Evolutionary conservation across 768 basidiomycete genomes (phyloP).

Genomic region (Lepiota subincarnata): DNA sequence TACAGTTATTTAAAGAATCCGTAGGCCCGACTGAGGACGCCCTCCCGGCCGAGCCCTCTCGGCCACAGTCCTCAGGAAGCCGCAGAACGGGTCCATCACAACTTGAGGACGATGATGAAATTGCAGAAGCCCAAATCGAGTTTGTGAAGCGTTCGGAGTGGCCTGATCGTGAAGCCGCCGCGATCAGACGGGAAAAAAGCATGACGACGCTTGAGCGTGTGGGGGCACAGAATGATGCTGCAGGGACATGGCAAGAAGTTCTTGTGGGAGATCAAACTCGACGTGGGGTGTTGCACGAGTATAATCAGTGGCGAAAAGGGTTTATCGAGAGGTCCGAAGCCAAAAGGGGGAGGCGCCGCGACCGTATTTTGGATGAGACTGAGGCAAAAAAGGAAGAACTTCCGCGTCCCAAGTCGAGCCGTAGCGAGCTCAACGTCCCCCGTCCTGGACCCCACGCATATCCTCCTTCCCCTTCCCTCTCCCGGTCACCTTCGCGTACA

Average conservation of each 20-base stretch:
- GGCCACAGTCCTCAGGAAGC: conserved; percentile 23
- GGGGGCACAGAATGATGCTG: conserved; percentile 45
- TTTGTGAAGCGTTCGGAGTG: conserved; percentile 84
- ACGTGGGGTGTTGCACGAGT: conserved; percentile 37
- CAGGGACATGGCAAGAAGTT: conserved; percentile 31
- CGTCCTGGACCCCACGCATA: conserved; percentile 43
- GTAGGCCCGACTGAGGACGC: conserved; percentile 34
- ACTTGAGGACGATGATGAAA: conserved; percentile 43
- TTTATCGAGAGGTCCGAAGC: conserved; percentile 25
- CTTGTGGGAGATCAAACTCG: conserved; percentile 25
- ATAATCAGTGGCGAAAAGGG: conserved; percentile 57
- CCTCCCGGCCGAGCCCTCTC: conserved; percentile 26
- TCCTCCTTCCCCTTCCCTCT: conserved; percentile 53
- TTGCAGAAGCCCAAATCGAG: conserved; percentile 68
- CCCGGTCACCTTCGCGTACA: conserved; percentile 36
- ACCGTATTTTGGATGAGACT: conserved; percentile 42
- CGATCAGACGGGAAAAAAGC: conserved; percentile 66
- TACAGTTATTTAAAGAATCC: conserved; percentile 81
- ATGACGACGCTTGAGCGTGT: conserved; percentile 53
- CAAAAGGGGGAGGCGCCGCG: conserved; percentile 59
- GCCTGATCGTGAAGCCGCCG: conserved; percentile 76
- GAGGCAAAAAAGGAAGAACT: conserved; percentile 29
- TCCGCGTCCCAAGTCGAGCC: conserved; percentile 23
- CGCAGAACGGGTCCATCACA: conserved; percentile 25
- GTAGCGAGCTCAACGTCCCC: conserved; percentile 34